A percentile compares a stretch with the other conserved stretches of the same genome.
These are phyloP conservation scores for Xylaria sp. DNA, from an alignment of 2,329 filamentous ascomycete genomes.

Conservation along the genomic window DNA sequence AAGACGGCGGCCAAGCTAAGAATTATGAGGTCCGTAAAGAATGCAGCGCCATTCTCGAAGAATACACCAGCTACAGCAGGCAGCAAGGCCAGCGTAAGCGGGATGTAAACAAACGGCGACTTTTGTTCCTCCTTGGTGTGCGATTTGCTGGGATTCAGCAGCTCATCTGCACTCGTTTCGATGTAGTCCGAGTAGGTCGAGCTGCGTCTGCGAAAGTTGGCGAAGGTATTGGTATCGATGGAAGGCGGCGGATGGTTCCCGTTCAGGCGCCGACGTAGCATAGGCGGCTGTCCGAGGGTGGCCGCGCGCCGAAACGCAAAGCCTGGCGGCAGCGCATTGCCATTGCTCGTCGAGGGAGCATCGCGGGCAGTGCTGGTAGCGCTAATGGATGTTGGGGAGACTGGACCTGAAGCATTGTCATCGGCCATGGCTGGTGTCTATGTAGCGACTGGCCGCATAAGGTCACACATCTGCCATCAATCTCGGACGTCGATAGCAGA, in stretches of 20 bases:
- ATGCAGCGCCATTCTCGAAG: slow-evolving; percentile 80
- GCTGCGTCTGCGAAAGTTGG: slow-evolving; percentile 64
- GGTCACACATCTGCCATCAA: slow-evolving; percentile 21
- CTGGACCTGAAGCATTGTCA: slow-evolving; percentile 33
- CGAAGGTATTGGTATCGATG: slow-evolving; percentile 31
- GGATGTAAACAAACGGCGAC: slow-evolving; percentile 78
- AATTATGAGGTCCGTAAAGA: slow-evolving; percentile 85
- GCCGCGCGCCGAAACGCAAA: slow-evolving; percentile 50
- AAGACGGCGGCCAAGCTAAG: slow-evolving; percentile 82
- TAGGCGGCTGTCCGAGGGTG: slow-evolving; percentile 46
- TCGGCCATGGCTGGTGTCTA: slow-evolving; percentile 38
- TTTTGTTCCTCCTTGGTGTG: slow-evolving; percentile 54
- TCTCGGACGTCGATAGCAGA: not conserved
- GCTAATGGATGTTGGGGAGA: slow-evolving; percentile 33
- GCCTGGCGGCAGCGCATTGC: slow-evolving; percentile 38
- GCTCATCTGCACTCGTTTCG: slow-evolving; percentile 70
- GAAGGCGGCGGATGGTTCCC: slow-evolving; percentile 27
- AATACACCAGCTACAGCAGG: slow-evolving; percentile 85
- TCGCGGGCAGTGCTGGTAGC: slow-evolving; percentile 22
- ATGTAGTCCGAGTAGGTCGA: slow-evolving; percentile 79
- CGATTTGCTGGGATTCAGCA: slow-evolving; percentile 62
- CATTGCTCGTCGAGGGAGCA: slow-evolving; percentile 27
- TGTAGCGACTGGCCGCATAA: slow-evolving; percentile 24
- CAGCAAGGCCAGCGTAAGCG: slow-evolving; percentile 80
- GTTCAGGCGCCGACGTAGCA: slow-evolving; percentile 35